Evolutionary conservation across 495 filamentous ascomycete species (phyloP).

Genomic region (Penicillium paxilli): DNA sequence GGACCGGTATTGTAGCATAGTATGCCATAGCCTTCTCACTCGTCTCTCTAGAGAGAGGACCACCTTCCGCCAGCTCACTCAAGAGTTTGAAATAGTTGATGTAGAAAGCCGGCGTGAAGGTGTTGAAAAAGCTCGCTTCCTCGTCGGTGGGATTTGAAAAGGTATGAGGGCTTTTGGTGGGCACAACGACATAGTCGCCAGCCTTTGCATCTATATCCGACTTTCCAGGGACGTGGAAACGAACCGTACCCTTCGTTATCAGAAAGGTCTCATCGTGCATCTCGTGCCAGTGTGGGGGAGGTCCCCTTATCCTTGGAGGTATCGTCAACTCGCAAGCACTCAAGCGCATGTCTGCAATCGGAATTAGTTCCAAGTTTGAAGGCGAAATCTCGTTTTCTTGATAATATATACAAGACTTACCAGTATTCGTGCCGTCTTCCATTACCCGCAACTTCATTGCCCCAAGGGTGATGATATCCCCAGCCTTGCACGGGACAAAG

Average conservation of each 20-base stretch:
- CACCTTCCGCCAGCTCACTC: background rate
- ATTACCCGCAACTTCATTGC: background rate
- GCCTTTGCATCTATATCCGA: slow-evolving; percentile 1
- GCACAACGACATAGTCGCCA: slow-evolving; percentile 10
- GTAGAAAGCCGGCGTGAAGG: slow-evolving; percentile 6
- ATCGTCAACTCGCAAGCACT: slow-evolving; percentile 1
- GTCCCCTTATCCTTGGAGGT: background rate
- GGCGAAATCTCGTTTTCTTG: too few species aligned
- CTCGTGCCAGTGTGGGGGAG: slow-evolving; percentile 8
- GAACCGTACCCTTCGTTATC: background rate
- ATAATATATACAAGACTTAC: too few species aligned
- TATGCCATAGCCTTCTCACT: slow-evolving; percentile 8
- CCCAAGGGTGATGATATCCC: background rate
- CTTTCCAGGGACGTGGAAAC: slow-evolving; percentile 8
- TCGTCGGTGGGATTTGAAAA: slow-evolving; percentile 8
- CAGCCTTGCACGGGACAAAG: background rate
- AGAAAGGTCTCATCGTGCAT: slow-evolving; percentile 11
- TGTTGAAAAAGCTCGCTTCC: slow-evolving; percentile 3
- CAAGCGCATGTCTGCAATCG: slow-evolving; percentile 9
- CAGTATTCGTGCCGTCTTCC: slow-evolving; percentile 1
- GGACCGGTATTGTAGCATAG: slow-evolving; percentile 6
- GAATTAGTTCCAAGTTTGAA: too few species aligned
- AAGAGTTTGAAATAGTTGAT: slow-evolving; percentile 12
- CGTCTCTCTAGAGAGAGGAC: background rate
- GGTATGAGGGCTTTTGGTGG: slow-evolving; percentile 9